These are phyloP conservation scores for Onygenales sp. DNA, from an alignment of 2,329 filamentous ascomycete species.

Conservation along the genomic window DNA sequence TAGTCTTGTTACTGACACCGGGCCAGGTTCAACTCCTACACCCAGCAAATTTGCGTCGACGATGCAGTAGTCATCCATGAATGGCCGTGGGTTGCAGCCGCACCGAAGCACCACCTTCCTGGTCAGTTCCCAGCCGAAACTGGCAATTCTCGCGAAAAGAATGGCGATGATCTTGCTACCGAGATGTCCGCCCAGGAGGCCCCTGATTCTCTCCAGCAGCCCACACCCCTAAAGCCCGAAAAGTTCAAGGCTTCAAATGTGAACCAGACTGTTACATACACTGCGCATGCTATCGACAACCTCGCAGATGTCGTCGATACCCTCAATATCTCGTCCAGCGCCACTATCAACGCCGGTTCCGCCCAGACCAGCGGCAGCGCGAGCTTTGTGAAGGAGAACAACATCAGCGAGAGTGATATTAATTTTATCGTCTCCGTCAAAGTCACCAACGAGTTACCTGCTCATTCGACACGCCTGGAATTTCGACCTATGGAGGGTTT, in stretches of 20 bases:
- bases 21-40: constrained; percentile 28
- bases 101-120: background rate
- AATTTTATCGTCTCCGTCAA: constrained; percentile 16
- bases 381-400: constrained; percentile 14
- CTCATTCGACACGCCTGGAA: constrained; percentile 4
- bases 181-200: background rate
- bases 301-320: constrained; percentile 30
- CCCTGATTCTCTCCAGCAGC: background rate
- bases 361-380: constrained; percentile 19
- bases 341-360: constrained; percentile 29
- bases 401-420: constrained; percentile 13
- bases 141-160: background rate
- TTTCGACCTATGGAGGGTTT: constrained; percentile 10
- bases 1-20: constrained; percentile 3
- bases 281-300: constrained; percentile 23
- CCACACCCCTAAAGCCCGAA: background rate
- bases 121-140: constrained; percentile 1
- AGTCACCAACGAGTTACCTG: constrained; percentile 12
- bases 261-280: constrained; percentile 23
- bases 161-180: background rate
- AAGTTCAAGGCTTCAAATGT: constrained; percentile 5
- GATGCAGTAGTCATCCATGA: constrained; percentile 23
- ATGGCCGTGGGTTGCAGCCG: background rate
- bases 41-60: constrained; percentile 30
- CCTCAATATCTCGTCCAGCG: constrained; percentile 29